These are phyloP conservation scores for Ogataea trehalophila DNA, from an alignment of 805 yeast genomes.

Conservation along the genomic window DNA sequence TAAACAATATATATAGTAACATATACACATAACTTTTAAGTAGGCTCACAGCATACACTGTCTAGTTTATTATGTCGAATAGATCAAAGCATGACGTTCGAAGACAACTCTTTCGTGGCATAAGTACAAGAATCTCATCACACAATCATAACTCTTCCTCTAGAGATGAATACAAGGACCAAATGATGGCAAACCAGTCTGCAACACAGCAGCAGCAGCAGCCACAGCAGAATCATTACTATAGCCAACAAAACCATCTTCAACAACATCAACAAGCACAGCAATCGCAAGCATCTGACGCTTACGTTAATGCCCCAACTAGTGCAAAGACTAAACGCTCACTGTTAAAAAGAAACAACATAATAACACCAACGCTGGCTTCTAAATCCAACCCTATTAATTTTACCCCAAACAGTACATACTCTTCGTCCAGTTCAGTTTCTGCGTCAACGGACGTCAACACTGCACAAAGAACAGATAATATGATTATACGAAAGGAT, in stretches of 20 bases:
- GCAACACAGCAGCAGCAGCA: constrained; percentile 1
- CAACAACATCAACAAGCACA: constrained; percentile 2
- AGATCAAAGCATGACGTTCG: constrained; percentile 28
- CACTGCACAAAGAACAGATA: constrained; percentile 17
- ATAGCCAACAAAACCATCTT: constrained; percentile 5
- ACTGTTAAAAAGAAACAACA: constrained; percentile 14
- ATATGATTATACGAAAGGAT: constrained; percentile 21
- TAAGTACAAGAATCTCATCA: constrained; percentile 27
- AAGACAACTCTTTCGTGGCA: constrained; percentile 32
- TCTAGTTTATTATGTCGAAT: constrained; percentile 14
- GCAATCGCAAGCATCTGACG: constrained; percentile 3
- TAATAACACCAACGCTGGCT: constrained; percentile 21
- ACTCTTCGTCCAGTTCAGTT: constrained; percentile 17
- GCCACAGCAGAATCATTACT: constrained; percentile 4
- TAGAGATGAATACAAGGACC: constrained; percentile 16
- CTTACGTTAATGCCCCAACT: constrained; percentile 1
- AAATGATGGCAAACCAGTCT: constrained; percentile 1
- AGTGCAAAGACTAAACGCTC: constrained; percentile 6
- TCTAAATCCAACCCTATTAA: constrained; percentile 13
- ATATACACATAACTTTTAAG: background rate
- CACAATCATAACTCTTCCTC: constrained; percentile 10
- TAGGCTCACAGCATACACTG: background rate
- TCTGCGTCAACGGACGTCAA: constrained; percentile 16
- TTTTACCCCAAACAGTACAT: constrained; percentile 21
- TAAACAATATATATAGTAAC: background rate